These are phyloP conservation scores for Chlamydomonas schloesseri DNA, from an alignment of 139 green algal species.

Conservation along the genomic window DNA sequence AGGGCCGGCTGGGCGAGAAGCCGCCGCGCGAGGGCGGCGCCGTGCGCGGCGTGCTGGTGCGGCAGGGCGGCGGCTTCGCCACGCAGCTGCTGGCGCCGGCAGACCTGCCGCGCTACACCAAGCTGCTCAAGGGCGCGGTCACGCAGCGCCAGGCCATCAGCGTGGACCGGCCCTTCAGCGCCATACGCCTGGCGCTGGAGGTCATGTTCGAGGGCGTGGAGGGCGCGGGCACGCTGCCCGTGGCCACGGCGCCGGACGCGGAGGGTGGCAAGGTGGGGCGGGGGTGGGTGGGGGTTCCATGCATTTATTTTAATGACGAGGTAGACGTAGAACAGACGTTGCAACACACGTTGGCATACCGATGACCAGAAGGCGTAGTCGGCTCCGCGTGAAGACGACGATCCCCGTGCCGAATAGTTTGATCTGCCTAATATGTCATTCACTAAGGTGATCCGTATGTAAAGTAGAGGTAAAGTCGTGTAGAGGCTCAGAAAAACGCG, in stretches of 20 bases:
- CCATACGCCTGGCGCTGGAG: conserved; percentile 84
- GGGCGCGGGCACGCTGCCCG: conserved; percentile 43
- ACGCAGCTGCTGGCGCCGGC: conserved; percentile 83
- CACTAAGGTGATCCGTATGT: too few relatives aligned
- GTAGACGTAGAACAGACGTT: too few relatives aligned
- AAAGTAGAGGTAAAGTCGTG: too few relatives aligned
- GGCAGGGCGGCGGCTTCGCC: conserved; percentile 52
- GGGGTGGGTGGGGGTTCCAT: not conserved
- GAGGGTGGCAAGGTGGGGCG: conserved; percentile 3
- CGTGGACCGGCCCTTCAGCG: conserved; percentile 74
- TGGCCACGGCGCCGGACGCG: not conserved
- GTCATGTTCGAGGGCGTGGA: conserved; percentile 92
- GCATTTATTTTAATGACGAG: too few relatives aligned
- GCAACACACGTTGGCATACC: too few relatives aligned
- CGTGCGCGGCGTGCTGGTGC: conserved; percentile 75
- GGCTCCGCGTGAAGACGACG: too few relatives aligned
- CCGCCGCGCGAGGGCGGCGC: conserved; percentile 54
- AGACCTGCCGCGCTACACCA: conserved; percentile 92
- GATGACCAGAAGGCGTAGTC: too few relatives aligned
- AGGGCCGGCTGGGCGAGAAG: conserved; percentile 82
- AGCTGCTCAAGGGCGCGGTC: conserved; percentile 81
- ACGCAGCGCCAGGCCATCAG: conserved; percentile 86
- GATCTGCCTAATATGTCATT: too few relatives aligned
- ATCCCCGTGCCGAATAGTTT: too few relatives aligned
- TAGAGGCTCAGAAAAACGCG: too few relatives aligned